These are phyloP conservation scores for Aspergillus sp. DNA, from an alignment of 2,329 filamentous ascomycete genomes.

Conservation along the genomic window DNA sequence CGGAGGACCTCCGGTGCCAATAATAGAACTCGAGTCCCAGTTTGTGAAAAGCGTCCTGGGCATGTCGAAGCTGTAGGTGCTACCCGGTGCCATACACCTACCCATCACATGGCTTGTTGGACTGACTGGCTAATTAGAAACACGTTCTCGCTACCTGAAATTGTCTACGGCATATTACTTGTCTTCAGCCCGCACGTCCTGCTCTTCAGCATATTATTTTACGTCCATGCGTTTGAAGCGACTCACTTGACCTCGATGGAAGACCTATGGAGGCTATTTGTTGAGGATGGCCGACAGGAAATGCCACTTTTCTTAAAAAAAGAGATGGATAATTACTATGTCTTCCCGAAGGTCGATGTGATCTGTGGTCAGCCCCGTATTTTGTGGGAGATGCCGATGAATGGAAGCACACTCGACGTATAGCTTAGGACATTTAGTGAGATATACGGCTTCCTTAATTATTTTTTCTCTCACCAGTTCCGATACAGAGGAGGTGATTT, in stretches of 20 bases:
- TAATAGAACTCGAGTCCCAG: conserved; percentile 19
- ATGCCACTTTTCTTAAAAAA: conserved; percentile 20
- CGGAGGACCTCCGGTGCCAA: conserved; percentile 15
- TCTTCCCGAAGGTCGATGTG: conserved; percentile 21
- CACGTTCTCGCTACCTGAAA: conserved; percentile 19
- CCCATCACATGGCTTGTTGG: conserved; percentile 1
- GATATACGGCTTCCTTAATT: conserved; percentile 21
- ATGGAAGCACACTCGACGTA: conserved; percentile 6
- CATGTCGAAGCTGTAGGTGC: conserved; percentile 22
- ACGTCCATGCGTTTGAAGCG: conserved; percentile 21
- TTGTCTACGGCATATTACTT: conserved; percentile 19
- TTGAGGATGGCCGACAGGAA: conserved; percentile 18
- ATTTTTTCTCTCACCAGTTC: conserved; percentile 23
- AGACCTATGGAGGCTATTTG: conserved; percentile 19
- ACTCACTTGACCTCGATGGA: conserved; percentile 22
- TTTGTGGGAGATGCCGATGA: conserved; percentile 16
- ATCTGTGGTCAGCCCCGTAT: conserved; percentile 17
- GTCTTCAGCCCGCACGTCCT: conserved; percentile 20
- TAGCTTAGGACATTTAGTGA: conserved; percentile 17
- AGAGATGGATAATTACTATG: conserved; percentile 23
- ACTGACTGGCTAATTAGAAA: conserved; percentile 16
- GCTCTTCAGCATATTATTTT: conserved; percentile 24
- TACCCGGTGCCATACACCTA: neutral
- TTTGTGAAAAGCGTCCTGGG: conserved; percentile 24
- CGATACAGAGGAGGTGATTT: conserved; percentile 20